Base-by-base conservation (phyloP, 2,329 filamentous ascomycete genomes). In the Colletotrichum karsti region DNA sequence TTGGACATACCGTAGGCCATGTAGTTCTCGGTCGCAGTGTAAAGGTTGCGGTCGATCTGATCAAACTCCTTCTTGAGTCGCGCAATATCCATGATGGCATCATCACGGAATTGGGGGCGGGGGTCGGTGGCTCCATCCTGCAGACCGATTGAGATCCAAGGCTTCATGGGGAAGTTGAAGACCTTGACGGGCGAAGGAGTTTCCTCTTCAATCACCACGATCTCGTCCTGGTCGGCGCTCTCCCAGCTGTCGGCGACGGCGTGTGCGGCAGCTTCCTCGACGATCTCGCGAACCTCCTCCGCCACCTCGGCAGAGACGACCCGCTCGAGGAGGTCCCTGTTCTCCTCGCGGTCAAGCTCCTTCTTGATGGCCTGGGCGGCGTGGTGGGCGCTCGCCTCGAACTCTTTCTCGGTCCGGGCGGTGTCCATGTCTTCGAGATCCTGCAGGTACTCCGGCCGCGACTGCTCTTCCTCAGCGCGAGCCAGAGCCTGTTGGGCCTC, bases 11-110 rank as follows among this genome's bases (percentile, higher is more conserved):
- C 94, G 75, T 98, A 99, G 6, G 93, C 91, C 80, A 99, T 98
- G 82, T 96, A 97, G 68, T 92, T 92, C 76, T 93, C 91, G 26
- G 94, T 95, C 18, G 95, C 95, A 5, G 95, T 92, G 55, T 95
- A 95, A 33, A 99, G 87, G 70, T 95, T 97, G 72, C 97, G 93
- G 77, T 99, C 96, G 70, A 98, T 91, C 81, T 98, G 96, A 76
- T 99, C 96, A 74, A 98, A 98, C 5, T 97, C 94, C 82, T 98
- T 98, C 86, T 97, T 97, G 71, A 98, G 86, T 65, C 94, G 90
- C 57, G 96, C 95, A 76, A 99, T 96, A 73, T 97, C 94, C 85
- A 97, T 93, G 74, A 97, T 91, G 46, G 91, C 88, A 72, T 95
- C 92, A 64, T 93, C 90, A 39, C 92, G 91, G 78, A 98, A 91